Evolutionary conservation across 805 yeast species (phyloP), one percentile per base, ranked within the genome.

Genomic region (Ogataea nitratoaversa): DNA sequence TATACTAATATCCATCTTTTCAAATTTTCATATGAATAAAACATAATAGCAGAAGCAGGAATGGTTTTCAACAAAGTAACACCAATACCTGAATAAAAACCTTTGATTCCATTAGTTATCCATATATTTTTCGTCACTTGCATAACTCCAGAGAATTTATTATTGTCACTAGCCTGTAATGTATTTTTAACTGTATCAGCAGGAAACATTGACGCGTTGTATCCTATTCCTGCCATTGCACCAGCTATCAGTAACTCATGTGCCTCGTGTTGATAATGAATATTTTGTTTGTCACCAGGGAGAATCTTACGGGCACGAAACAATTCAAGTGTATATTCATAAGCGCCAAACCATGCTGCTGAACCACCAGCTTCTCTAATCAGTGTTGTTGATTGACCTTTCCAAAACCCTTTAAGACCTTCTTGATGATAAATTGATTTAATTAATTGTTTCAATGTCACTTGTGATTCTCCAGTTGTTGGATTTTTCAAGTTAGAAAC

Each of bases 291-390:
- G n/a, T n/a, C n/a, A n/a, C n/a, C n/a, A n/a, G n/a, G n/a, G n/a
- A n/a, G n/a, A n/a, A n/a, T n/a, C n/a, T n/a, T n/a, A n/a, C n/a
- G n/a, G n/a, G n/a, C n/a, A n/a, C 70, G 68, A 47, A 76, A 65
- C n/a, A 54, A 48, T 1, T 52, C 52, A 17, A 66, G 59, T 7
- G 74, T 64, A 33, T 71, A 63, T 57, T 89, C 96, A 59, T 89
- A 89, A 14, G 93, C 77, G 0, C 95, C 91, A 65, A 90, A 90
- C 97, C 97, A 90, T 2, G 91, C 81, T 4, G 95, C 86, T 2
- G 96, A 85, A 7, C 97, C 97, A 22, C 89, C 82, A 29, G 86
- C 73, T 58, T 90, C 98, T 52, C 97, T 73, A 2, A 85, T 47
- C 35, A 87, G 63, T 0, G 98, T 90, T 17, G 93, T 81, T 0